Conservation (phyloP, 169 alveolate species). For the Plasmodium ovale region DNA sequence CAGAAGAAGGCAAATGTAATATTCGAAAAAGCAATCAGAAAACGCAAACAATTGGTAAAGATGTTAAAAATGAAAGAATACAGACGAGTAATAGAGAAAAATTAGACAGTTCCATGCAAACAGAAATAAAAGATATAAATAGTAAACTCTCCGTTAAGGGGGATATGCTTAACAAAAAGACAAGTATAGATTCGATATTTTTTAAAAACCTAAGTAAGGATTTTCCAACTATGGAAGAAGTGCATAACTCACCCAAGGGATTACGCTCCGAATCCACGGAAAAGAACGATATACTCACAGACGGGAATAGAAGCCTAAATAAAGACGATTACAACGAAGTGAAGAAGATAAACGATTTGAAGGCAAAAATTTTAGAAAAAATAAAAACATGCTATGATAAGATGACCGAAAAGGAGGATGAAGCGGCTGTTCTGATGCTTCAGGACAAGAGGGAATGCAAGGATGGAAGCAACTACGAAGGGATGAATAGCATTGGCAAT, state of each 20-base stretch:
- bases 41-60: constrained; percentile 38
- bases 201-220: constrained; percentile 61
- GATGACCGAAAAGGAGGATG: constrained; percentile 9
- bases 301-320: background rate
- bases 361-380: constrained; percentile 66
- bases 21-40: constrained; percentile 6
- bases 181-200: constrained; percentile 76
- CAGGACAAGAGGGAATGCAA: constrained; percentile 32
- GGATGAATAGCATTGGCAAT: background rate
- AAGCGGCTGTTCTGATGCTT: constrained; percentile 50
- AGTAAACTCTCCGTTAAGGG: constrained; percentile 21
- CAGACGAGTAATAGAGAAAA: constrained; percentile 30
- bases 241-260: background rate
- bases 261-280: background rate
- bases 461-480: background rate
- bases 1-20: background rate
- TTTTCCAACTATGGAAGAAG: background rate
- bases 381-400: constrained; percentile 60
- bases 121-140: constrained; percentile 56
- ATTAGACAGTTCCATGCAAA: constrained; percentile 43
- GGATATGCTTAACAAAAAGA: constrained; percentile 60
- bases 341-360: constrained; percentile 50
- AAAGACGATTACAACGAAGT: constrained; percentile 46
- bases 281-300: background rate
- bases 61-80: constrained; percentile 38